phyloP scores from a whole-genome alignment of 768 basidiomycete species.

The Boletellus ananiceps region DNA sequence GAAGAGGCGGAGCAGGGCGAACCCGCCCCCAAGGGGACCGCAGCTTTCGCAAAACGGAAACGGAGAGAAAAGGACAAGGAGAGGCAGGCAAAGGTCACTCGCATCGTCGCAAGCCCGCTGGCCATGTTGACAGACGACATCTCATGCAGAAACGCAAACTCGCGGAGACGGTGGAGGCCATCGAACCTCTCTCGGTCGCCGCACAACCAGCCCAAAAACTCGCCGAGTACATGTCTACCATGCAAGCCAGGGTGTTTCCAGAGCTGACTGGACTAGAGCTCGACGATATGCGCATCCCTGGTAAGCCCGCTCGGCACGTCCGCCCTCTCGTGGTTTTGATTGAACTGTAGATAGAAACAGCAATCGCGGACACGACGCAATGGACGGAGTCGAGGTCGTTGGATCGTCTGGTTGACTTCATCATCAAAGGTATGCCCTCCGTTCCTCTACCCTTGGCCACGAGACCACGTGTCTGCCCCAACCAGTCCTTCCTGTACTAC shows the following conservation, averaged over 20 bases:
- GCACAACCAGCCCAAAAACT: slow-evolving; percentile 53
- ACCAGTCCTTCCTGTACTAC: slow-evolving; percentile 62
- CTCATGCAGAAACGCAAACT: slow-evolving; percentile 57
- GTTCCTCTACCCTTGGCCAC: background rate
- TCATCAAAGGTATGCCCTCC: slow-evolving; percentile 56
- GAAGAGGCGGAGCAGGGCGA: slow-evolving; percentile 39
- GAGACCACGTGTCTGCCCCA: background rate
- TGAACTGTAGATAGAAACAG: slow-evolving; percentile 58
- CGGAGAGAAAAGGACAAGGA: slow-evolving; percentile 71
- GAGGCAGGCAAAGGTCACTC: slow-evolving; percentile 59
- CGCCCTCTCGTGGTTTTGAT: slow-evolving; percentile 34
- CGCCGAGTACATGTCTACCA: slow-evolving; percentile 56
- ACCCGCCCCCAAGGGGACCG: slow-evolving; percentile 15
- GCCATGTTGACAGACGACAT: slow-evolving; percentile 6
- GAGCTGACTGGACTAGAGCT: slow-evolving; percentile 75
- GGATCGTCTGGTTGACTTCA: slow-evolving; percentile 70
- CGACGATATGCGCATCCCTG: slow-evolving; percentile 70
- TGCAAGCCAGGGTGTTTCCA: slow-evolving; percentile 67
- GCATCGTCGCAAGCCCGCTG: slow-evolving; percentile 8
- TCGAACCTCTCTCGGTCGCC: slow-evolving; percentile 45
- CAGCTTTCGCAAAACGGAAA: slow-evolving; percentile 55
- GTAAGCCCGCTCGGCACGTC: slow-evolving; percentile 40
- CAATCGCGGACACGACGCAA: slow-evolving; percentile 69
- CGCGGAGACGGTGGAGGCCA: slow-evolving; percentile 39
- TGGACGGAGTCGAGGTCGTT: slow-evolving; percentile 72